A percentile compares a stretch with the other conserved stretches of the same genome.
Conservation (phyloP, 768 basidiomycete genomes). For the Rhizopogon vulgaris region DNA sequence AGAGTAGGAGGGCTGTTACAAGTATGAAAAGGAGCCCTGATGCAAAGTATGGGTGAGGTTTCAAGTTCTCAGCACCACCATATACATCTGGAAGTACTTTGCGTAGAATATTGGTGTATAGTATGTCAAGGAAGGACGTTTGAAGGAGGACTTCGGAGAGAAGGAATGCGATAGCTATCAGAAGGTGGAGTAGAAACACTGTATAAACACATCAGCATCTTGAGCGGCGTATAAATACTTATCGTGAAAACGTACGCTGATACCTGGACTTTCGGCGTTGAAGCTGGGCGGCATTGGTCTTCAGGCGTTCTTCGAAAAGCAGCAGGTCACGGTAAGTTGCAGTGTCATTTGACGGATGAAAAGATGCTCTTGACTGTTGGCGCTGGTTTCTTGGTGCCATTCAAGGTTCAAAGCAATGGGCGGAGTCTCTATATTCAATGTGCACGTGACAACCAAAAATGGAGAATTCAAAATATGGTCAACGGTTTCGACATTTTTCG, state of each 20-base stretch:
- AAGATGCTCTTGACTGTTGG: conserved; percentile 30
- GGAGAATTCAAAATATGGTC: too few species aligned
- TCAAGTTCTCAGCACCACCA: conserved; percentile 30
- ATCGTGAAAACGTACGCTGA: conserved; percentile 50
- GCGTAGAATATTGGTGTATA: conserved; percentile 48
- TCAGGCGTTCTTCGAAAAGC: conserved; percentile 93
- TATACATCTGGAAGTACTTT: conserved; percentile 48
- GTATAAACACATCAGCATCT: conserved; percentile 13
- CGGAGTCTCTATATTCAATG: too few species aligned
- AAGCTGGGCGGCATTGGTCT: conserved; percentile 81
- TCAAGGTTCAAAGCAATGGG: not conserved
- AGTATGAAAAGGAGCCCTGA: conserved; percentile 81
- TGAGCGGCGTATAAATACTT: conserved; percentile 6
- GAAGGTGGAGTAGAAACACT: conserved; percentile 75
- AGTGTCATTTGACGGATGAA: conserved; percentile 63
- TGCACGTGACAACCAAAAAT: too few species aligned
- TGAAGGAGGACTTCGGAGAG: conserved; percentile 70
- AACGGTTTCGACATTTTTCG: too few species aligned
- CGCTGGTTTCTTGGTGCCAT: conserved; percentile 26
- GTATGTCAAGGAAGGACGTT: conserved; percentile 59
- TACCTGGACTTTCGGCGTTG: conserved; percentile 77
- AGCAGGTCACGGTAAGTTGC: conserved; percentile 85
- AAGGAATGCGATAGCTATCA: conserved; percentile 63
- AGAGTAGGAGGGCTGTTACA: conserved; percentile 84
- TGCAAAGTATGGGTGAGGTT: conserved; percentile 67